These are phyloP conservation scores for Wickerhamomyces kurtzmanii DNA, from an alignment of 805 yeast genomes.

Conservation along the genomic window DNA sequence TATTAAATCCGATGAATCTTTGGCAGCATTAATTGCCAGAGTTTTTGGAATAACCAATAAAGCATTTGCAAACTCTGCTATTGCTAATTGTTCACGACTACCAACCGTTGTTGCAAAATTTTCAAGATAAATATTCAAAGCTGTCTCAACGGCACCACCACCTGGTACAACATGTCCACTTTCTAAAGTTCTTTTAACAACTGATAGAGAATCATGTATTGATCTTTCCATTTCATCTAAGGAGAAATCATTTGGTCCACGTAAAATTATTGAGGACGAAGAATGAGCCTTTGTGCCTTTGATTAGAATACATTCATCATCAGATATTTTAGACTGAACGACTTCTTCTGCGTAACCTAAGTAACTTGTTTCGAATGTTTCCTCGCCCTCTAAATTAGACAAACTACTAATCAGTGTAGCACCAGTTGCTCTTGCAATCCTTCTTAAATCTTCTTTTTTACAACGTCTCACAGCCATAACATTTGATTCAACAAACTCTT, in stretches of 20 bases:
- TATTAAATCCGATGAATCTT: conserved; percentile 86
- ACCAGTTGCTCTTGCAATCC: conserved; percentile 93
- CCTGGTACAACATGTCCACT: conserved; percentile 76
- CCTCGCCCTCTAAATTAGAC: conserved; percentile 93
- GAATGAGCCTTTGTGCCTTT: conserved; percentile 89
- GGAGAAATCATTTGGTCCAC: conserved; percentile 97
- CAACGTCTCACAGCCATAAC: conserved; percentile 96
- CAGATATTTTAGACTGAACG: conserved; percentile 87
- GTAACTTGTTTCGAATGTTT: conserved; percentile 72
- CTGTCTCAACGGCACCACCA: conserved; percentile 76
- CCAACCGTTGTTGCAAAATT: conserved; percentile 90
- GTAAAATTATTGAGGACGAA: conserved; percentile 79
- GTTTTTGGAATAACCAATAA: conserved; percentile 92
- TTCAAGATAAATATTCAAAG: conserved; percentile 83
- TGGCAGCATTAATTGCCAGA: conserved; percentile 95
- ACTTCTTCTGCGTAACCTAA: conserved; percentile 89
- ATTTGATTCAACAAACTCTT: conserved; percentile 84
- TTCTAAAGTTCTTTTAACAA: conserved; percentile 85
- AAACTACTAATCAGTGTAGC: conserved; percentile 90
- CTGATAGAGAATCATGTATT: conserved; percentile 92
- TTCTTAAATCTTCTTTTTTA: conserved; percentile 95
- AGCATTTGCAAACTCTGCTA: conserved; percentile 91
- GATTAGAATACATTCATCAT: conserved; percentile 89
- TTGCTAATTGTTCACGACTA: conserved; percentile 90
- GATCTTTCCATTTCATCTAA: conserved; percentile 97